Evolutionary conservation across 192 early-diverging fungal genomes (phyloP).

Genomic region (Backusella circina): DNA sequence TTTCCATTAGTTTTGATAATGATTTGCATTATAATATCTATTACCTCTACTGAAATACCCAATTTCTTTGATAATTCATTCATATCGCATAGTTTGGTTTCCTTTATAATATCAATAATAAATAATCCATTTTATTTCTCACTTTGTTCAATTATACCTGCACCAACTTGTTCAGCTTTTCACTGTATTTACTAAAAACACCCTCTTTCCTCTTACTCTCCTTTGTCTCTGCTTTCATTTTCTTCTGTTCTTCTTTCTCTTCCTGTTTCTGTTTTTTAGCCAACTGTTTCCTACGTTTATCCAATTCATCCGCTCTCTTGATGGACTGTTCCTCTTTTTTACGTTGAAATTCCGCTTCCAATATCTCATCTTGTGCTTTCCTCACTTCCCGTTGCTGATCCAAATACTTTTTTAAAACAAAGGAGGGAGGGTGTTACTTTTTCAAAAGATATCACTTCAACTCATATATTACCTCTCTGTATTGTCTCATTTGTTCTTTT

Average conservation of each 20-base stretch:
- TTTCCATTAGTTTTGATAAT: no score
- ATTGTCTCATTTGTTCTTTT: constrained; percentile 28
- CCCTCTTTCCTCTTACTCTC: constrained; percentile 9
- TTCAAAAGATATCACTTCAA: no score
- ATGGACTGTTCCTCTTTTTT: constrained; percentile 21
- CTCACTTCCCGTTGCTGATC: constrained; percentile 17
- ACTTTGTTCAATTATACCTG: neutral
- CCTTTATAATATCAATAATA: neutral
- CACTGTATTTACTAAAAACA: constrained; percentile 13
- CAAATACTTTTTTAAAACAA: constrained; percentile 13
- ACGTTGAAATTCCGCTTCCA: constrained; percentile 14
- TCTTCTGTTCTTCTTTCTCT: constrained; percentile 1
- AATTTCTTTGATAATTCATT: constrained; percentile 1
- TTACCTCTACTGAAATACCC: neutral
- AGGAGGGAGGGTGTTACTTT: no score
- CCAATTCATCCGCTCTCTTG: constrained; percentile 16
- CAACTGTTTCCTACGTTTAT: neutral
- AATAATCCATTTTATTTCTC: no score
- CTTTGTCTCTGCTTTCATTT: neutral
- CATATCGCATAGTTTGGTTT: constrained; percentile 1
- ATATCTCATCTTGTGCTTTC: constrained; percentile 11
- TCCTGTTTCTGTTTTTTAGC: neutral
- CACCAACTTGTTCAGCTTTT: constrained; percentile 6
- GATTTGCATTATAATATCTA: neutral
- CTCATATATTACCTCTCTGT: constrained; percentile 28